Percentiles rank a stretch among this genome's conserved stretches.
These are phyloP conservation scores for Dictyostelium discoideum DNA, from an alignment of 78 protist species.

Conservation along the genomic window dicty_2.7 NC_007091.3:836501-837000, in stretches of 20 bases:
- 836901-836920: constrained; percentile 63
- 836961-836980: constrained; percentile 63
- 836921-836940: constrained; percentile 24
- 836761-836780: constrained; percentile 27
- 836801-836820: constrained; percentile 40
- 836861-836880: constrained; percentile 66
- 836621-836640: constrained; percentile 13
- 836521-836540: constrained; percentile 30
- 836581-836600: constrained; percentile 49
- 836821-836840: constrained; percentile 7
- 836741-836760: constrained; percentile 11
- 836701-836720: constrained; percentile 27
- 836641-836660: constrained; percentile 10
- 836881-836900: constrained; percentile 62
- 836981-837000: neutral
- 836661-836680: constrained; percentile 78
- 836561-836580: constrained; percentile 45
- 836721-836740: neutral
- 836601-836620: constrained; percentile 41
- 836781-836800: neutral
- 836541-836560: constrained; percentile 17
- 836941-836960: constrained; percentile 48
- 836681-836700: constrained; percentile 47
- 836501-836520: constrained; percentile 49
- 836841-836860: constrained; percentile 16